These are phyloP conservation scores for Fusarium sarcochroum DNA, from an alignment of 2,329 filamentous ascomycete species.

Conservation along the genomic window DNA sequence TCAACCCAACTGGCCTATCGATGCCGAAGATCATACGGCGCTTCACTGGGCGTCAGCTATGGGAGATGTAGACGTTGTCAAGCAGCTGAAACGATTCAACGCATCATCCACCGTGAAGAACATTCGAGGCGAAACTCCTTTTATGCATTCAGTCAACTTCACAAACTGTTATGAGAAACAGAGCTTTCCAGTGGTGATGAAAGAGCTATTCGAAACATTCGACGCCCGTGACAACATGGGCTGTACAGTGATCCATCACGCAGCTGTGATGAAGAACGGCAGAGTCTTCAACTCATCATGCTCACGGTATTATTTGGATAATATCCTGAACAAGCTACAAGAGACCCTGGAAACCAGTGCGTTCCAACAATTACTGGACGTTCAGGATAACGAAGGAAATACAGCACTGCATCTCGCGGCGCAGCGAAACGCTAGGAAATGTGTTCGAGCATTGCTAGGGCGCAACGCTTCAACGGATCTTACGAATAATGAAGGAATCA, in stretches of 20 bases:
- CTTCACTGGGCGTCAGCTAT: conserved; percentile 98
- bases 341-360: conserved; percentile 82
- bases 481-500: conserved; percentile 83
- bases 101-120: conserved; percentile 81
- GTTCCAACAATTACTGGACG: conserved; percentile 83
- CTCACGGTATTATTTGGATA: conserved; percentile 93
- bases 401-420: conserved; percentile 84
- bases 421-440: conserved; percentile 88
- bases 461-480: conserved; percentile 89
- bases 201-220: conserved; percentile 86
- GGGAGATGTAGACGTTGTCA: conserved; percentile 94
- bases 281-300: conserved; percentile 87
- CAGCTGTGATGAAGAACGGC: conserved; percentile 87
- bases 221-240: conserved; percentile 83
- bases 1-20: conserved; percentile 91
- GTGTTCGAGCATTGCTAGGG: conserved; percentile 82
- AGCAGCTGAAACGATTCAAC: conserved; percentile 85
- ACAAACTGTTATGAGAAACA: conserved; percentile 97
- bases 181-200: conserved; percentile 87
- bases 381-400: conserved; percentile 88
- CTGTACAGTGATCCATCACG: conserved; percentile 94
- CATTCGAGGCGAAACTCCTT: conserved; percentile 84
- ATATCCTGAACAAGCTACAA: conserved; percentile 87
- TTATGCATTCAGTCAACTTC: conserved; percentile 95
- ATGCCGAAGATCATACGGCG: conserved; percentile 91